Percentiles rank a stretch among this genome's conserved stretches.
Conservation (phyloP, 805 yeast genomes). For the Grigorovia jiainica region DNA sequence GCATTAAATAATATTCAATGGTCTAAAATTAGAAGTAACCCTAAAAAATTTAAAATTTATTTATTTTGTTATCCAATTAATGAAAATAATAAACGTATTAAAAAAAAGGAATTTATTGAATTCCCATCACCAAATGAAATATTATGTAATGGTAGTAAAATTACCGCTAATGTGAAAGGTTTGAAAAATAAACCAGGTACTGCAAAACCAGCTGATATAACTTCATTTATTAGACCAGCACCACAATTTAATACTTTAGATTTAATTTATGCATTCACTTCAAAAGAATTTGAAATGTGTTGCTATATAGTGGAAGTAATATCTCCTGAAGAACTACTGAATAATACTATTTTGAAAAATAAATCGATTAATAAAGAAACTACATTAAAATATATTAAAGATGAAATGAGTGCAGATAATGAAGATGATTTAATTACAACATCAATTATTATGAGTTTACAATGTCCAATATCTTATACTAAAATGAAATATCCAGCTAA, state of each 20-base stretch:
- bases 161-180: constrained; percentile 56
- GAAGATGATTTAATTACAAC: constrained; percentile 62
- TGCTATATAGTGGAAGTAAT: constrained; percentile 46
- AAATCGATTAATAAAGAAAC: constrained; percentile 45
- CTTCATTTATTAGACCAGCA: constrained; percentile 31
- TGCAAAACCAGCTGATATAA: constrained; percentile 70
- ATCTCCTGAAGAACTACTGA: constrained; percentile 32
- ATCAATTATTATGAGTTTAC: constrained; percentile 54
- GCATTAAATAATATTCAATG: constrained; percentile 36
- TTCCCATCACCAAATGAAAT: constrained; percentile 69
- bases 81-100: constrained; percentile 6
- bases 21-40: constrained; percentile 25
- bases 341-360: constrained; percentile 30
- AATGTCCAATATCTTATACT: constrained; percentile 70
- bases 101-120: constrained; percentile 60
- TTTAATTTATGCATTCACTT: constrained; percentile 47
- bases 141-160: constrained; percentile 40
- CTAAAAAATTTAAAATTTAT: constrained; percentile 32
- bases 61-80: constrained; percentile 46
- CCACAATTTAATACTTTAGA: constrained; percentile 35
- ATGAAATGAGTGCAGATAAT: constrained; percentile 34
- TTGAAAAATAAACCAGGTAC: constrained; percentile 69
- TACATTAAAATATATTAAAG: constrained; percentile 40
- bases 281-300: constrained; percentile 38
- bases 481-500: constrained; percentile 66